A percentile compares a stretch with the other conserved stretches of the same genome.
Conservation (phyloP, 148 eudicot genomes). For the Dianthus caryophyllus region DNA sequence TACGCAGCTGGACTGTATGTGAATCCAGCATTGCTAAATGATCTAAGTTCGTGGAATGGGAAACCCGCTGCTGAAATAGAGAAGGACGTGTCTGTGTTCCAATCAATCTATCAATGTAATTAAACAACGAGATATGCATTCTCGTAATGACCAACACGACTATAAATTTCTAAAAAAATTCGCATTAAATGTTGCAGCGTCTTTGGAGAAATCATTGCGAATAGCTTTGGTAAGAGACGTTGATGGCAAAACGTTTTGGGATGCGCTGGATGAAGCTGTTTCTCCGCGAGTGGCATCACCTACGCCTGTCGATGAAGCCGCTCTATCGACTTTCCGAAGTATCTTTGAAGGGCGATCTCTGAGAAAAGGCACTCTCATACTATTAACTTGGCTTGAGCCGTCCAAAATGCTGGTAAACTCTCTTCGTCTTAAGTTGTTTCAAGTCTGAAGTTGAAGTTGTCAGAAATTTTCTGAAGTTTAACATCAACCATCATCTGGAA, state of each 20-base stretch:
- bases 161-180: constrained; percentile 16
- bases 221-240: constrained; percentile 85
- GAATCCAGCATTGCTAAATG: constrained; percentile 44
- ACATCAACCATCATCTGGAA: no score
- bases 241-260: constrained; percentile 97
- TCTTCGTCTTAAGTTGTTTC: no score
- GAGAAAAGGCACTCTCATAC: constrained; percentile 72
- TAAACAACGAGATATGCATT: neutral
- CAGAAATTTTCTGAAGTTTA: no score
- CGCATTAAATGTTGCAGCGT: constrained; percentile 49
- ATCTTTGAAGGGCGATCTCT: constrained; percentile 65
- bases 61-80: constrained; percentile 43
- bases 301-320: constrained; percentile 51
- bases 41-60: constrained; percentile 54
- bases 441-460: no score
- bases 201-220: constrained; percentile 73
- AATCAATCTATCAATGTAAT: constrained; percentile 63
- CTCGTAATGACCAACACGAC: neutral
- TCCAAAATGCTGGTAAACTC: constrained; percentile 60
- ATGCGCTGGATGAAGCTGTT: constrained; percentile 83
- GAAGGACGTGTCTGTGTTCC: constrained; percentile 47
- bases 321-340: constrained; percentile 61
- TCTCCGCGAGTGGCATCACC: constrained; percentile 65
- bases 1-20: constrained; percentile 87
- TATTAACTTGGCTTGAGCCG: constrained; percentile 80